Percentiles rank a stretch among this genome's conserved stretches.
Conservation (phyloP, 257 asterid species). For the Salvia splendens region DNA sequence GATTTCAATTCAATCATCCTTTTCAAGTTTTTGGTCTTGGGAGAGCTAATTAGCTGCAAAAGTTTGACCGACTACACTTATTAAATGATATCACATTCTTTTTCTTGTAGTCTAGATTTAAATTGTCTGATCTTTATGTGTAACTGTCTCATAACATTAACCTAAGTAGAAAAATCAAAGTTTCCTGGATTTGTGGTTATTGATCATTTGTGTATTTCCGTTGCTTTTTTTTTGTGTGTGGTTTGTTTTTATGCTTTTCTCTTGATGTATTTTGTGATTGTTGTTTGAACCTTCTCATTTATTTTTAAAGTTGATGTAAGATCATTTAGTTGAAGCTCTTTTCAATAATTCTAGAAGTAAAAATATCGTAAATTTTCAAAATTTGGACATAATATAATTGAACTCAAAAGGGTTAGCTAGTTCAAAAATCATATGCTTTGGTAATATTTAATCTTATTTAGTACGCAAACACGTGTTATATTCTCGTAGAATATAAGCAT, state of each 20-base stretch:
- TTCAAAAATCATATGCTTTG: not conserved
- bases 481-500: not conserved
- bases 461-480: not conserved
- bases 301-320: no score
- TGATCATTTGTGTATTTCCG: no score
- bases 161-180: no score
- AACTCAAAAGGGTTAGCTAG: not conserved
- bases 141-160: not conserved
- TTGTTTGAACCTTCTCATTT: no score
- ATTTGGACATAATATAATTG: not conserved
- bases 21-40: not conserved
- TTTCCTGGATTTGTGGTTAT: no score
- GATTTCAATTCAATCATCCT: slow-evolving; percentile 18
- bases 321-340: no score
- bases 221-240: no score
- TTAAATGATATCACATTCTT: not conserved
- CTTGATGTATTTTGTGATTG: no score
- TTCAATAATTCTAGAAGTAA: no score
- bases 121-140: not conserved
- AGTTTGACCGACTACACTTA: not conserved
- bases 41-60: slow-evolving; percentile 16
- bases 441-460: not conserved
- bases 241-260: no score
- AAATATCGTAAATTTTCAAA: not conserved
- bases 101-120: not conserved